Percentiles rank a stretch among this genome's conserved stretches.
These are phyloP conservation scores for Cercospora brassicicola DNA, from an alignment of 2,329 filamentous ascomycete genomes.

Conservation along the genomic window DNA sequence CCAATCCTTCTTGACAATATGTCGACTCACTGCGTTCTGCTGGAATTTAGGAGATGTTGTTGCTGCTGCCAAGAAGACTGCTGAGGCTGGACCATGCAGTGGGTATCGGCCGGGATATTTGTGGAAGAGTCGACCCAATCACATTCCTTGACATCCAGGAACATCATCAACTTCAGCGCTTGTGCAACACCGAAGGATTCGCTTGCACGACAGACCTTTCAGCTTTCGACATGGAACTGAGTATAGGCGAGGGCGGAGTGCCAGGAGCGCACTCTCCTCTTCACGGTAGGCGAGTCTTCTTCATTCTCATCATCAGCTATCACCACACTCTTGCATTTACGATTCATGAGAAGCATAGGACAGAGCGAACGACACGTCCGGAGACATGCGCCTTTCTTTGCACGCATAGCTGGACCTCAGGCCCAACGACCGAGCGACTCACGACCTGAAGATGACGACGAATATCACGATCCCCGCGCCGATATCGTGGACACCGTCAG, in stretches of 20 bases:
- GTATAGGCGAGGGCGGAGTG: neutral
- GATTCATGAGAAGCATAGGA: neutral
- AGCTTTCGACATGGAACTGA: neutral
- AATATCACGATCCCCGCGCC: constrained; percentile 10
- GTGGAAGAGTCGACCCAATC: constrained; percentile 6
- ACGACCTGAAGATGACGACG: neutral
- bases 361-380: neutral
- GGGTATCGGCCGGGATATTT: neutral
- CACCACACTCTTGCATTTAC: neutral
- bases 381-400: neutral
- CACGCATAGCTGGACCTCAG: neutral
- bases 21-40: too few species aligned
- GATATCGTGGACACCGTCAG: constrained; percentile 7
- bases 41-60: neutral
- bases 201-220: constrained; percentile 1
- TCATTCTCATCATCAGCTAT: neutral
- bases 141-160: neutral
- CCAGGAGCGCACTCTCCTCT: neutral
- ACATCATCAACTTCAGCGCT: constrained; percentile 10
- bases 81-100: neutral
- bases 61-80: neutral
- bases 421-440: neutral
- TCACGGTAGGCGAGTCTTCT: neutral
- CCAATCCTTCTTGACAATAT: neutral
- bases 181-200: constrained; percentile 8